These are phyloP conservation scores for Pelagophyceae sp. DNA, from an alignment of 352 stramenopile species.

Conservation along the genomic window DNA sequence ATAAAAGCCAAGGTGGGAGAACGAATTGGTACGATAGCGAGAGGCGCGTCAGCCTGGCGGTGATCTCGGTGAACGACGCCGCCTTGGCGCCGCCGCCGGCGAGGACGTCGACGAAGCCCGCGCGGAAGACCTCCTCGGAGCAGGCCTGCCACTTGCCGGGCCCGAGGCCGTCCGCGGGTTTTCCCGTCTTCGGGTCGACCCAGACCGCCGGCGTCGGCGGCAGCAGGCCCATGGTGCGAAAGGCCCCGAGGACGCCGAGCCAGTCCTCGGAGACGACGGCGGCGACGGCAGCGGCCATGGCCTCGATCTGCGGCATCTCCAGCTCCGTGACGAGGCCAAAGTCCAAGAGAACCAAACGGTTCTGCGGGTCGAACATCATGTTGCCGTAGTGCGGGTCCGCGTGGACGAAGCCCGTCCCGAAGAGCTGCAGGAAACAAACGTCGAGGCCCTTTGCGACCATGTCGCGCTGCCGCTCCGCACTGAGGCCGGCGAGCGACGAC, in stretches of 20 bases:
- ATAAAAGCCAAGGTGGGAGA: conserved; percentile 15
- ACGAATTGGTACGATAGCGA: conserved; percentile 17
- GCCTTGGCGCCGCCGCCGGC: background rate
- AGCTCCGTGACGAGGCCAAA: conserved; percentile 19
- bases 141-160: background rate
- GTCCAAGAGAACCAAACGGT: conserved; percentile 11
- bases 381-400: conserved; percentile 23
- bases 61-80: conserved; percentile 17
- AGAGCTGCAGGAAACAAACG: conserved; percentile 21
- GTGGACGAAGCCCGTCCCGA: conserved; percentile 17
- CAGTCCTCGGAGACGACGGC: conserved; percentile 7
- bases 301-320: background rate
- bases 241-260: background rate
- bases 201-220: background rate
- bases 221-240: background rate
- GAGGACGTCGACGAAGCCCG: conserved; percentile 2
- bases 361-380: conserved; percentile 11
- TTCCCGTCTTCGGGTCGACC: conserved; percentile 9
- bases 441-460: conserved; percentile 16
- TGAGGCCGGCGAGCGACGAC: background rate
- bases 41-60: conserved; percentile 1
- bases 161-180: background rate
- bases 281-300: conserved; percentile 4
- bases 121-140: background rate
- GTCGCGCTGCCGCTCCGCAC: background rate